phyloP scores from a whole-genome alignment of 1,284 basidiomycete genomes.

The Volvariella surrecta region DNA sequence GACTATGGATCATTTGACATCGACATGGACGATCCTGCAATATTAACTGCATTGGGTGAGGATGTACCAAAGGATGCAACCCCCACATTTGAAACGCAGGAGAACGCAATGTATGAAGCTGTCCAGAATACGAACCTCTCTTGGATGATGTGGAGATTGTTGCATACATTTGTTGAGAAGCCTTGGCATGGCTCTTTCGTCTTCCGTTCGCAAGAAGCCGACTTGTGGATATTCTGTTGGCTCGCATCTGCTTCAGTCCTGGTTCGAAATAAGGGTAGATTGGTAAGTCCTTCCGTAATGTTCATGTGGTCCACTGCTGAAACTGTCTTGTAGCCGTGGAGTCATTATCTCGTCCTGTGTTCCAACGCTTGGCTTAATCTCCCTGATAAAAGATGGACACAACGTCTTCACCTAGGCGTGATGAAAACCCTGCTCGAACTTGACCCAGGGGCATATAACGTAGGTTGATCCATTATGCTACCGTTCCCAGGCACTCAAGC shows the following conservation, averaged over 20 bases:
- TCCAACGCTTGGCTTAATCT: constrained; percentile 49
- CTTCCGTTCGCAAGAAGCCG: constrained; percentile 21
- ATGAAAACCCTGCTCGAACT: constrained; percentile 56
- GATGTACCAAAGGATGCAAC: constrained; percentile 8
- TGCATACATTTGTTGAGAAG: constrained; percentile 12
- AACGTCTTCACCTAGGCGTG: constrained; percentile 64
- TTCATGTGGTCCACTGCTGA: no score
- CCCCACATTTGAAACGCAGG: constrained; percentile 2
- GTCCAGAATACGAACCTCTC: constrained; percentile 36
- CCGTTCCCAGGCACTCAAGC: constrained; percentile 1
- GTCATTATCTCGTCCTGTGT: constrained; percentile 43
- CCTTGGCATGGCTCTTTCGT: constrained; percentile 3
- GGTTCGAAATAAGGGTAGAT: constrained; percentile 39
- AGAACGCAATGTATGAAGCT: constrained; percentile 27
- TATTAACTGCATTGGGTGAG: constrained; percentile 6
- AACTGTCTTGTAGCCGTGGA: constrained; percentile 48
- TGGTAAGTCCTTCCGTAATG: no score
- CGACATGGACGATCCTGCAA: constrained; percentile 22
- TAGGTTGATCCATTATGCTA: constrained; percentile 23
- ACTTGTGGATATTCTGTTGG: constrained; percentile 71
- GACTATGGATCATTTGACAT: constrained; percentile 52
- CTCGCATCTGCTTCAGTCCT: constrained; percentile 53
- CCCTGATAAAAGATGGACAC: constrained; percentile 40
- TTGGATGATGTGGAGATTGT: constrained; percentile 15
- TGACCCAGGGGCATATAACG: constrained; percentile 57